Evolutionary conservation across 2,329 filamentous ascomycete genomes (phyloP), one percentile per base, ranked within the genome.

Genomic region (Teratosphaeria nubilosa): DNA sequence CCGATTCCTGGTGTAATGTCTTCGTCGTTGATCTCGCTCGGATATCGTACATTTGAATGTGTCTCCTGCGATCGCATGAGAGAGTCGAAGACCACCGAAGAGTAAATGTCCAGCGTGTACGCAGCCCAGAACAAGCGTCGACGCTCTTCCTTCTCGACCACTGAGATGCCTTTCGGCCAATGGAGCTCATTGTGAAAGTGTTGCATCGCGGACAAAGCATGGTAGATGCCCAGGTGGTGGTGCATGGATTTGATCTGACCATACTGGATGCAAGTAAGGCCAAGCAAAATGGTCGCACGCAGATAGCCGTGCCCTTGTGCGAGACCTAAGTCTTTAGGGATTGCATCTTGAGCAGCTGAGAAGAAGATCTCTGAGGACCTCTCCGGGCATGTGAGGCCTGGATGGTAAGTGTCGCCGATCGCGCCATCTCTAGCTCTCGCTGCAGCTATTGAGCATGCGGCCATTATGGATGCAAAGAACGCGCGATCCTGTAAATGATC

Each of bases 71-170:
- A 76, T 56, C 73, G 74, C 53, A 77, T 72, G 13, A 78, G 69
- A 37, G 76, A 73, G 57, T 74, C 76, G 76, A 79, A 82, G 7
- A 83, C 78, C 45, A 81, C 76, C 2, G 78, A 76, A 0, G 77
- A 74, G 66, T 78, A 82, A 2, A 84, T 74, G 58, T 84, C 81
- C 1, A 83, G 69, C 9, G 77, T 80, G 64, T 83, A 84, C 57
- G 80, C 81, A 41, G 79, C 80, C 81, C 81, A 84, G 63, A 80
- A 79, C 62, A 80, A 63, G 62, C 77, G 68, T 59, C 78, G 72
- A 45, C 78, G 71, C 65, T 79, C 76, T 63, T 82, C 79, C 16
- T 66, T 70, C 63, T 82, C 79, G 7, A 79, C 70, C 4, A 72
- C 64, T 11, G 71, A 70, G 7, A 81, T 69, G 13, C 72, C 68